Percentiles rank a stretch among this genome's conserved stretches.
phyloP scores from a whole-genome alignment of 495 filamentous ascomycete species.

The Neurospora sp. region DNA sequence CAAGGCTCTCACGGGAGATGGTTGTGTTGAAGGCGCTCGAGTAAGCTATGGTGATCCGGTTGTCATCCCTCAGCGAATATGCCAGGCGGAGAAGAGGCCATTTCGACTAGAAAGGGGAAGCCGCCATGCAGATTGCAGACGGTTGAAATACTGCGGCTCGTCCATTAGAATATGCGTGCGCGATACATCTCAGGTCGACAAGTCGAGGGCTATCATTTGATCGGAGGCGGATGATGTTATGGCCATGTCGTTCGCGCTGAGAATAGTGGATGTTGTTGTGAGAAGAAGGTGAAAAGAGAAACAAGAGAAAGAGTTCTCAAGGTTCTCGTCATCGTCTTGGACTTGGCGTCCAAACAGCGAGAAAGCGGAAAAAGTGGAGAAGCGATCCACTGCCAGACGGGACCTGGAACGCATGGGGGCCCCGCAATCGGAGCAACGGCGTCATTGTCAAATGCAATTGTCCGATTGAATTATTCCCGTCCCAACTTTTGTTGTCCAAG shows the following conservation, averaged over 20 bases:
- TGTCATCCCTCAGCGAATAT: background rate
- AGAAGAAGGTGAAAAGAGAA: background rate
- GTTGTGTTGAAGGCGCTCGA: background rate
- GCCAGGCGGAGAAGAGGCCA: background rate
- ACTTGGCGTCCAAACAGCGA: background rate
- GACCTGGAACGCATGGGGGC: background rate
- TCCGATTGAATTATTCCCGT: background rate
- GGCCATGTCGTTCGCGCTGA: background rate
- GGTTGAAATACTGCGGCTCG: background rate
- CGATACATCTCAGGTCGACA: background rate
- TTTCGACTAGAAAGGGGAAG: background rate
- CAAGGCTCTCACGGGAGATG: too few species aligned
- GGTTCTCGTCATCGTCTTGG: background rate
- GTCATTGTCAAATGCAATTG: background rate
- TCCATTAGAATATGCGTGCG: background rate
- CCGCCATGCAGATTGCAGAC: background rate
- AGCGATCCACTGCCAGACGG: background rate
- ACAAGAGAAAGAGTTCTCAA: background rate
- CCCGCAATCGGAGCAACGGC: background rate
- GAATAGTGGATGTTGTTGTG: background rate
- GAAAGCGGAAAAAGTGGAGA: background rate
- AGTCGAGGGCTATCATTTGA: background rate
- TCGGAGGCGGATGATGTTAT: background rate
- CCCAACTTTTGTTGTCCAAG: background rate
- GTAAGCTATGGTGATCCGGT: background rate